phyloP scores from a whole-genome alignment of 371 early-diverging fungal species.

The Gilbertella persicaria region DNA sequence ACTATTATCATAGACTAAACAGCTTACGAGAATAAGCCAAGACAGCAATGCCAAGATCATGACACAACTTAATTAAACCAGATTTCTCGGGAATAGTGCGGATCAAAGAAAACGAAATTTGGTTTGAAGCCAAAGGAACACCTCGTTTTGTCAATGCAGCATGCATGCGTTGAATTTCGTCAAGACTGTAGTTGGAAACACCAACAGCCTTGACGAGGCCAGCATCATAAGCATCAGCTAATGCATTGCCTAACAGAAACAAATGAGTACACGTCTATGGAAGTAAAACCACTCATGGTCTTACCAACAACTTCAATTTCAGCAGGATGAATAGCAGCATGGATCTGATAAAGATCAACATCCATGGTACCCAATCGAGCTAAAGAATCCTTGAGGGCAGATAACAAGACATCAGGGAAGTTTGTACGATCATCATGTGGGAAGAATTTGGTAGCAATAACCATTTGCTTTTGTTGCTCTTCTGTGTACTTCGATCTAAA shows the following conservation, averaged over 20 bases:
- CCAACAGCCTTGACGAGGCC: conserved; percentile 67
- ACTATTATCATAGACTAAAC: not conserved
- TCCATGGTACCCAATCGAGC: conserved; percentile 56
- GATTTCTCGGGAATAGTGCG: conserved; percentile 54
- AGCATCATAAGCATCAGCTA: conserved; percentile 54
- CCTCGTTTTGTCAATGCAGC: conserved; percentile 50
- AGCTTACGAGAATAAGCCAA: conserved; percentile 58
- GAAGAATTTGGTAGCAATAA: conserved; percentile 59
- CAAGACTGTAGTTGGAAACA: conserved; percentile 65
- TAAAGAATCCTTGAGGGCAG: conserved; percentile 54
- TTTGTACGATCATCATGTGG: conserved; percentile 38
- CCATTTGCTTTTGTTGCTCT: conserved; percentile 23
- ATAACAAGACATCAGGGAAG: conserved; percentile 47
- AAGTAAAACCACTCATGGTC: not conserved
- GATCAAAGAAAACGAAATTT: conserved; percentile 52
- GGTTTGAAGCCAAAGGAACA: conserved; percentile 57
- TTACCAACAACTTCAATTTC: conserved; percentile 53
- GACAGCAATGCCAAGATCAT: conserved; percentile 61
- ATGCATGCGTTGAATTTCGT: conserved; percentile 52
- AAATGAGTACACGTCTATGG: not conserved
- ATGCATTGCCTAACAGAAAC: conserved; percentile 37
- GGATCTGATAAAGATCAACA: conserved; percentile 74
- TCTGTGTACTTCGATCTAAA: conserved; percentile 30
- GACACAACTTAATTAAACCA: conserved; percentile 53
- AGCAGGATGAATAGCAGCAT: conserved; percentile 64